A percentile compares a stretch with the other conserved stretches of the same genome.
Evolutionary conservation across 2,329 filamentous ascomycete genomes (phyloP).

Genomic region (Arthrobotrys conoides): DNA sequence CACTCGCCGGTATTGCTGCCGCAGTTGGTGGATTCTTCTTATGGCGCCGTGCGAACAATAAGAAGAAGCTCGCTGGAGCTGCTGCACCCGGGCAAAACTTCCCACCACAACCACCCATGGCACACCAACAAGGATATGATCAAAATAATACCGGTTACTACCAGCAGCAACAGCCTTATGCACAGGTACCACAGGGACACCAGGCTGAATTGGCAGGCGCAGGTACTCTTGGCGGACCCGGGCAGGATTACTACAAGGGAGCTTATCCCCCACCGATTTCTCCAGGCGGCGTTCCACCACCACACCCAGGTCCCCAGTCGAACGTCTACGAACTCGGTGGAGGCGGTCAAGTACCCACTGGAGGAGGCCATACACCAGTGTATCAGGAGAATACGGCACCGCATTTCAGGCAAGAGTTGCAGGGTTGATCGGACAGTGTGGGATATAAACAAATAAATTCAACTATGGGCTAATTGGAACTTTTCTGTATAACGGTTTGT

Average conservation of each 20-base stretch:
- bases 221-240: neutral
- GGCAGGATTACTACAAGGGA: slow-evolving; percentile 42
- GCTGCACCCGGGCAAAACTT: slow-evolving; percentile 8
- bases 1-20: slow-evolving; percentile 46
- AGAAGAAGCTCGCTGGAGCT: slow-evolving; percentile 2
- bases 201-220: slow-evolving; percentile 10
- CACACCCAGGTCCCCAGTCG: slow-evolving; percentile 6
- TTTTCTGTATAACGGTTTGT: slow-evolving; percentile 27
- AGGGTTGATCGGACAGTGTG: slow-evolving; percentile 20
- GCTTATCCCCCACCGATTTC: slow-evolving; percentile 22
- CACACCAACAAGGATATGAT: slow-evolving; percentile 21
- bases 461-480: neutral
- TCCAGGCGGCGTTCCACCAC: neutral
- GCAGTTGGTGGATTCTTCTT: slow-evolving; percentile 55
- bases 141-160: slow-evolving; percentile 47
- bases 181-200: slow-evolving; percentile 38
- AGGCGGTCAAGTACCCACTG: neutral
- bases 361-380: neutral
- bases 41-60: slow-evolving; percentile 43
- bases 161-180: slow-evolving; percentile 49
- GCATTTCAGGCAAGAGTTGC: slow-evolving; percentile 39
- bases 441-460: neutral
- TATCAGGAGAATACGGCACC: slow-evolving; percentile 38
- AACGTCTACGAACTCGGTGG: slow-evolving; percentile 44
- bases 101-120: slow-evolving; percentile 42